Base-by-base conservation (phyloP, 495 filamentous ascomycete species). In the Daldinia loculata region DNA sequence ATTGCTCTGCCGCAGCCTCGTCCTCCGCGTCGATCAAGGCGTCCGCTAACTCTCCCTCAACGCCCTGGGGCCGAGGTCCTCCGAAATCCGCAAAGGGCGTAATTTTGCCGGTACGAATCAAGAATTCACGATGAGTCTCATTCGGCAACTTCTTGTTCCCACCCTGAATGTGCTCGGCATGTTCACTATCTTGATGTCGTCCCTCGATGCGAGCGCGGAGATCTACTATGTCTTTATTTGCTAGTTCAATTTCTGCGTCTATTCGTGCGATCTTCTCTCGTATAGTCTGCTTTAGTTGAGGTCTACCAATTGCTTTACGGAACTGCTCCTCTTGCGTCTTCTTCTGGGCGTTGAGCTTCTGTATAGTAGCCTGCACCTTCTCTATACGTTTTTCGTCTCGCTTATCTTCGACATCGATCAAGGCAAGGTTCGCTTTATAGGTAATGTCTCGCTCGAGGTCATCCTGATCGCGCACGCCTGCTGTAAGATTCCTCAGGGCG, bases 81-180 rank as follows among this genome's bases (percentile, higher is more conserved):
- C 85, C 84, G 72, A 94, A 85, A 57, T 89, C 89, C 2, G 94
- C 90, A 65, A 99, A 98, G 0, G 95, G 95, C 0, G 95, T 99
- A 71, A 99, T 99, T 79, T 98, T 97, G 58, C 95, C 95, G 0
- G 95, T 99, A 6, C 95, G 87, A 36, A 99, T 94, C 55, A 99
- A 86, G 77, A 93, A 98, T 30, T 96, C 93, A 53, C 94, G 87
- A 57, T 92, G 88, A 14, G 86, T 93, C 80, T 98, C 95, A 71
- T 90, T 89, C 15, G 92, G 88, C 65, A 94, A 77, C 58, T 86
- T 87, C 12, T 78, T 74, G 19, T 76, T 78, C 17, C 75, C 66
- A 24, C 82, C 79, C 6, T 75, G 72, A 1, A 73, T 74, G 17
- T 80, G 77, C 11, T 83, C 83, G 51, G 87, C 80, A 2, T 60